These are phyloP conservation scores for Aspergillus sp. DNA, from an alignment of 2,329 filamentous ascomycete species.

Conservation along the genomic window DNA sequence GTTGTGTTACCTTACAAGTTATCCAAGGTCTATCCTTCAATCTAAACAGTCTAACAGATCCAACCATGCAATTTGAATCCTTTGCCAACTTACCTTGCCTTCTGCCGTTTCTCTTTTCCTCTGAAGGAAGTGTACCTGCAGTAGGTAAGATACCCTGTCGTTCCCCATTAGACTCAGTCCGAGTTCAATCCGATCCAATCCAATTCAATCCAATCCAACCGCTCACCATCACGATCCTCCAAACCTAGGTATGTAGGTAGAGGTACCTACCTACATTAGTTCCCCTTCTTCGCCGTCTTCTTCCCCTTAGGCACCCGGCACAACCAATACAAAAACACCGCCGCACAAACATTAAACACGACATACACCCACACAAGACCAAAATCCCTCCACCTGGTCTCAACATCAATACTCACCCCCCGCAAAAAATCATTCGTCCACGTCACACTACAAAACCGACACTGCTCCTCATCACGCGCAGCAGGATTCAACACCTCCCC, in stretches of 20 bases:
- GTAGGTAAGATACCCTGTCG: too few relatives aligned
- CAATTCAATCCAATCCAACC: background rate
- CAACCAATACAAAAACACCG: slow-evolving; percentile 12
- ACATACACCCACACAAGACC: slow-evolving; percentile 24
- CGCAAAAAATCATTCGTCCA: slow-evolving; percentile 3
- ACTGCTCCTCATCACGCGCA: background rate
- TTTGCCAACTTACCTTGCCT: too few relatives aligned
- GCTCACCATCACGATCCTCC: background rate
- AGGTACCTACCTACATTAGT: background rate
- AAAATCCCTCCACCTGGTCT: slow-evolving; percentile 4
- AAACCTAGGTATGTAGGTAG: too few relatives aligned
- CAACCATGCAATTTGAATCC: too few relatives aligned
- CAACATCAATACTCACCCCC: background rate
- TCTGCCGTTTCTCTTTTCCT: too few relatives aligned
- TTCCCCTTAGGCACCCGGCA: slow-evolving; percentile 7
- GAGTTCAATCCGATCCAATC: background rate
- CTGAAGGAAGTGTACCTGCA: too few relatives aligned
- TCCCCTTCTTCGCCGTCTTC: background rate
- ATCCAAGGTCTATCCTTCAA: too few relatives aligned
- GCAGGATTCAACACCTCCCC: slow-evolving; percentile 3
- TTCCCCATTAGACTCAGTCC: too few relatives aligned
- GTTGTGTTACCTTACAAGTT: too few relatives aligned
- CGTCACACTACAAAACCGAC: slow-evolving; percentile 5
- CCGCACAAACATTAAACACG: slow-evolving; percentile 23
- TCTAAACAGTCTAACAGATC: too few relatives aligned